Percentiles rank a stretch among this genome's conserved stretches.
phyloP scores from a whole-genome alignment of 139 green algal genomes.

The Chloropicon primus region DNA sequence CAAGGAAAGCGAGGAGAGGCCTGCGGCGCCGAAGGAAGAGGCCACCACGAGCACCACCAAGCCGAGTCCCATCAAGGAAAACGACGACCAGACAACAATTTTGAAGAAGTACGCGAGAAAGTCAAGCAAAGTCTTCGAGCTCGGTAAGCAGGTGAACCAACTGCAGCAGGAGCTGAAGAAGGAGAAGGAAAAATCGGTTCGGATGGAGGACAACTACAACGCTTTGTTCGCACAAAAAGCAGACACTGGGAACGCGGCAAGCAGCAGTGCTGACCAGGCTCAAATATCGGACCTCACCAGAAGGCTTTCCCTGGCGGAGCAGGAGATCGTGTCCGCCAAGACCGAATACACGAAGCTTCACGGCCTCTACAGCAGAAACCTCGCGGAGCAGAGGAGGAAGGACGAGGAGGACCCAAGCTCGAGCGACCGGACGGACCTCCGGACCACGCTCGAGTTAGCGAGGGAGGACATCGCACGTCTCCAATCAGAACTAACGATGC shows the following conservation, averaged over 20 bases:
- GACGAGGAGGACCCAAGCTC: neutral
- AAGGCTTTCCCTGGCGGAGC: neutral
- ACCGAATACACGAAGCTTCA: neutral
- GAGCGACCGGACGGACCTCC: neutral
- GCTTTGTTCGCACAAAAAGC: neutral
- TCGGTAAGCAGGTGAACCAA: neutral
- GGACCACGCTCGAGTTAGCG: neutral
- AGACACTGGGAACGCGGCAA: neutral
- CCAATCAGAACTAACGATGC: neutral
- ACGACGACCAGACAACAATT: neutral
- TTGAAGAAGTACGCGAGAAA: neutral
- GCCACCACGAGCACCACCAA: neutral
- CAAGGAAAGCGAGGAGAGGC: no score
- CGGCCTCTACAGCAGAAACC: neutral
- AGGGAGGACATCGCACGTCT: neutral
- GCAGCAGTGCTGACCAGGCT: neutral
- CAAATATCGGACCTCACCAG: neutral
- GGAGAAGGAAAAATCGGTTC: neutral
- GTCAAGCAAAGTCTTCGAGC: neutral
- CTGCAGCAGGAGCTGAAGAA: neutral
- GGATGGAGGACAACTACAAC: neutral
- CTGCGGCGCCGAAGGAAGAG: no score
- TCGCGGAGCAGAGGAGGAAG: neutral
- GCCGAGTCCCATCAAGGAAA: neutral
- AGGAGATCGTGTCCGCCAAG: neutral